A percentile compares a stretch with the other conserved stretches of the same genome.
Evolutionary conservation across 2,329 filamentous ascomycete genomes (phyloP).

Genomic region (Clarireedia monteithiana): DNA sequence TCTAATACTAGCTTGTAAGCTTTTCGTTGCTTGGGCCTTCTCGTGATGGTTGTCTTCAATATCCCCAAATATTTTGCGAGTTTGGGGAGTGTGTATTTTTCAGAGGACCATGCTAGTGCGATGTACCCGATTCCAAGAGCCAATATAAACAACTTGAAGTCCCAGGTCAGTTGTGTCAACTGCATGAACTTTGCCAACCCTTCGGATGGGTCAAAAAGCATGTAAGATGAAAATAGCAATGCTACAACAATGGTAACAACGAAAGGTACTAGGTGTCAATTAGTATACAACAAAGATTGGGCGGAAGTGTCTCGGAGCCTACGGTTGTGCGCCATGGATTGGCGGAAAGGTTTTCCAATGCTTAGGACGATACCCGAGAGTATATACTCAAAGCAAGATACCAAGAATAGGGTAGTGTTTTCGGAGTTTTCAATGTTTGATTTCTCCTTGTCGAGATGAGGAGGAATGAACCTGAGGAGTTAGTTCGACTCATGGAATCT

Average conservation of each 20-base stretch:
- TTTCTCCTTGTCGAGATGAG: constrained; percentile 66
- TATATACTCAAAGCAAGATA: constrained; percentile 93
- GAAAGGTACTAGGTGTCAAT: constrained; percentile 60
- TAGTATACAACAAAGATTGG: neutral
- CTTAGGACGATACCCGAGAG: constrained; percentile 82
- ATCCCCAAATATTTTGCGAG: constrained; percentile 62
- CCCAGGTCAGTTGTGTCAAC: constrained; percentile 64
- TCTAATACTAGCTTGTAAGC: constrained; percentile 78
- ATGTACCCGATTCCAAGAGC: constrained; percentile 64
- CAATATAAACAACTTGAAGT: constrained; percentile 68
- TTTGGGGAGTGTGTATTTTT: constrained; percentile 61
- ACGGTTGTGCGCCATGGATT: constrained; percentile 74
- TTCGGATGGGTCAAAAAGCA: constrained; percentile 67
- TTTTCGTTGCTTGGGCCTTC: constrained; percentile 69
- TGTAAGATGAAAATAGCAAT: constrained; percentile 63
- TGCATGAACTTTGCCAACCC: constrained; percentile 75
- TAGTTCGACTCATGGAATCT: neutral
- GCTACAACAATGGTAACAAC: constrained; percentile 66
- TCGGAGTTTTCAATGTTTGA: constrained; percentile 87
- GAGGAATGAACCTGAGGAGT: constrained; percentile 61
- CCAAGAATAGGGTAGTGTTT: constrained; percentile 83
- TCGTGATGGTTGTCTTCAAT: constrained; percentile 47
- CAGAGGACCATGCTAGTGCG: constrained; percentile 58
- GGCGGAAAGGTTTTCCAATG: constrained; percentile 84
- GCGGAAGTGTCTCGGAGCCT: constrained; percentile 30